These are phyloP conservation scores for Daedaleopsis nitida DNA, from an alignment of 768 basidiomycete species.

Conservation along the genomic window DNA sequence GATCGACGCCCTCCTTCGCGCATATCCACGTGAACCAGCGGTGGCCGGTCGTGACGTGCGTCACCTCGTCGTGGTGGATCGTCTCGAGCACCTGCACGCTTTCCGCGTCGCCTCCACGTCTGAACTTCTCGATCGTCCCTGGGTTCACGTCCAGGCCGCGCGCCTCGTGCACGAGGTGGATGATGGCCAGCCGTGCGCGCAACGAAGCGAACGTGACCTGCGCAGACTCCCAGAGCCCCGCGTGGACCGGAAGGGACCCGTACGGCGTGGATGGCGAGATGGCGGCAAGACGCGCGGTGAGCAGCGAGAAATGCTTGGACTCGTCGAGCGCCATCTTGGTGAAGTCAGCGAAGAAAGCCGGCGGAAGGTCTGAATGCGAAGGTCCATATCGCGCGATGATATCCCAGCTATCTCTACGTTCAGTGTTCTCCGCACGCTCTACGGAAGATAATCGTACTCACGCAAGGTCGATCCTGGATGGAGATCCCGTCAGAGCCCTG, in stretches of 20 bases:
- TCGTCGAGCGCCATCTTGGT: constrained; percentile 86
- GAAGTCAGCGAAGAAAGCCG: constrained; percentile 80
- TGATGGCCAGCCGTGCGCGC: constrained; percentile 74
- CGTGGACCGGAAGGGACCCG: constrained; percentile 71
- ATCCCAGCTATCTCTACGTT: constrained; percentile 59
- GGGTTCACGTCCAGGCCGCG: constrained; percentile 86
- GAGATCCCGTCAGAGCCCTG: neutral
- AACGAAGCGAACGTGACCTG: constrained; percentile 66
- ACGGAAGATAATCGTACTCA: constrained; percentile 37
- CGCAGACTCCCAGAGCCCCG: constrained; percentile 81
- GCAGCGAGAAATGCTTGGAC: constrained; percentile 79
- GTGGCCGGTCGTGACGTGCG: constrained; percentile 81
- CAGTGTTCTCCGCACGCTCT: neutral
- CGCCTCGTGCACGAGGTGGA: constrained; percentile 86
- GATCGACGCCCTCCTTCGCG: constrained; percentile 54
- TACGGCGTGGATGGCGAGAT: constrained; percentile 69
- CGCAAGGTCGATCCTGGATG: constrained; percentile 72
- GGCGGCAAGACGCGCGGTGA: constrained; percentile 60
- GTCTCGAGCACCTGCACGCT: constrained; percentile 71
- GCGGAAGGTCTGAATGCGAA: constrained; percentile 58
- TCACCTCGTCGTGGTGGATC: constrained; percentile 80
- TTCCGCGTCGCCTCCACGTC: constrained; percentile 63
- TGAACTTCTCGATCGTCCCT: constrained; percentile 71
- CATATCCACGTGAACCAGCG: constrained; percentile 84
- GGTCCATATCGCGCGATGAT: constrained; percentile 79